Conservation (phyloP, 1,284 basidiomycete genomes). For the Pterulicium gracile region DNA sequence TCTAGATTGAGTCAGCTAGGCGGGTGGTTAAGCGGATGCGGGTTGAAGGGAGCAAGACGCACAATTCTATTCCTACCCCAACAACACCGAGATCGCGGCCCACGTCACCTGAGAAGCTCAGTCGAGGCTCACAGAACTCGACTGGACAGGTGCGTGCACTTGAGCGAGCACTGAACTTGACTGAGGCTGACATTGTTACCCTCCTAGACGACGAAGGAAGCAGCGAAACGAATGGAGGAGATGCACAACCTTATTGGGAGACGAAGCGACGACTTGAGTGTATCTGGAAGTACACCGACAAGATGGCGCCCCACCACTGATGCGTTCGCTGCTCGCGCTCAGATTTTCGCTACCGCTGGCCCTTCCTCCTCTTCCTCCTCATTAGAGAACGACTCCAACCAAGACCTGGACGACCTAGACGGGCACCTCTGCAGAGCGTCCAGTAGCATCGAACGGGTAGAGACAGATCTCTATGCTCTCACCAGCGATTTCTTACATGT, state of each 20-base stretch:
- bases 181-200: too few relatives aligned
- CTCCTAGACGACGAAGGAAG: conserved; percentile 49
- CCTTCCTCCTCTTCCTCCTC: background rate
- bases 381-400: background rate
- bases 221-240: conserved; percentile 65
- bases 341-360: background rate
- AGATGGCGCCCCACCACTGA: conserved; percentile 1
- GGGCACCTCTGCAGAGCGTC: background rate
- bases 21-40: conserved; percentile 61
- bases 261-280: conserved; percentile 34
- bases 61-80: background rate
- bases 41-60: conserved; percentile 43
- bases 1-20: conserved; percentile 54
- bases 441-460: background rate
- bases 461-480: background rate
- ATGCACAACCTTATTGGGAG: conserved; percentile 61
- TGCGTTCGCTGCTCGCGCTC: background rate
- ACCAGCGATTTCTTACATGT: background rate
- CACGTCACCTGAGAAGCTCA: conserved; percentile 41
- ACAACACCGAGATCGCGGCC: conserved; percentile 21
- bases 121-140: too few relatives aligned
- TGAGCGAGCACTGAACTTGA: too few relatives aligned
- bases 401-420: background rate
- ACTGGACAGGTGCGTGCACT: conserved; percentile 31
- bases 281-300: background rate